Evolutionary conservation across 306 rosid genomes (phyloP).

Genomic region (Begonia masoniana): DNA sequence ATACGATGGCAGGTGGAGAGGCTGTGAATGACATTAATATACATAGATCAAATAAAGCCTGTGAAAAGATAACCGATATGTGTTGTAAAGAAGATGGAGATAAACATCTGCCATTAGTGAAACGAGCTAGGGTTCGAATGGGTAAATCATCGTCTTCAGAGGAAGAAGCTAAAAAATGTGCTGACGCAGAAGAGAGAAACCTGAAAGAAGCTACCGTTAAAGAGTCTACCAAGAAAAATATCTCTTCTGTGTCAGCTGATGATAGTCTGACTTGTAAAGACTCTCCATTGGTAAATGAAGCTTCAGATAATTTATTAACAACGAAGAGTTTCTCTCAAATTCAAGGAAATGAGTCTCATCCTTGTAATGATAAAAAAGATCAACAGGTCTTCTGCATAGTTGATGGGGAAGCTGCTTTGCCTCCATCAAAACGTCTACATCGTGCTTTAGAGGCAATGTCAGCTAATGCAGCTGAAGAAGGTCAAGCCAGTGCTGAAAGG

Average conservation of each 20-base stretch:
- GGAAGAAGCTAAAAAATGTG: conserved; percentile 34
- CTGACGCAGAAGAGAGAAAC: conserved; percentile 26
- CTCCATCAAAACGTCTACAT: conserved; percentile 91
- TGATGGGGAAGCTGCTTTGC: conserved; percentile 83
- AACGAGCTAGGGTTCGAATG: conserved; percentile 94
- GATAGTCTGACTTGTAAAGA: conserved; percentile 29
- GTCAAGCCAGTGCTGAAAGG: conserved; percentile 27
- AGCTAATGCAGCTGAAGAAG: conserved; percentile 82
- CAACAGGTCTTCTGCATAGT: conserved; percentile 49
- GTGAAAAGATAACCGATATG: conserved; percentile 28
- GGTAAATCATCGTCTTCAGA: conserved; percentile 44
- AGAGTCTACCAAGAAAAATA: conserved; percentile 17
- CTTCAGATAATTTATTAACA: conserved; percentile 15
- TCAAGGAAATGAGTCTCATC: conserved; percentile 14
- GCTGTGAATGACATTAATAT: conserved; percentile 23
- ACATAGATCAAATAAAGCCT: conserved; percentile 32
- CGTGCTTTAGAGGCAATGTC: conserved; percentile 99
- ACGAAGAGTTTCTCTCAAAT: too few species aligned
- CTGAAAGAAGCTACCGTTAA: conserved; percentile 29
- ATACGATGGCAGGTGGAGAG: conserved; percentile 32
- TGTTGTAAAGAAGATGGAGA: conserved; percentile 78
- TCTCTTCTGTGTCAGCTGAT: conserved; percentile 32
- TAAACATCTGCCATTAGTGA: conserved; percentile 82
- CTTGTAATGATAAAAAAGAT: conserved; percentile 41
- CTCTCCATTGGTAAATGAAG: conserved; percentile 16